Conservation (phyloP, 2,329 filamentous ascomycete genomes). For the Penicillium sp. region DNA sequence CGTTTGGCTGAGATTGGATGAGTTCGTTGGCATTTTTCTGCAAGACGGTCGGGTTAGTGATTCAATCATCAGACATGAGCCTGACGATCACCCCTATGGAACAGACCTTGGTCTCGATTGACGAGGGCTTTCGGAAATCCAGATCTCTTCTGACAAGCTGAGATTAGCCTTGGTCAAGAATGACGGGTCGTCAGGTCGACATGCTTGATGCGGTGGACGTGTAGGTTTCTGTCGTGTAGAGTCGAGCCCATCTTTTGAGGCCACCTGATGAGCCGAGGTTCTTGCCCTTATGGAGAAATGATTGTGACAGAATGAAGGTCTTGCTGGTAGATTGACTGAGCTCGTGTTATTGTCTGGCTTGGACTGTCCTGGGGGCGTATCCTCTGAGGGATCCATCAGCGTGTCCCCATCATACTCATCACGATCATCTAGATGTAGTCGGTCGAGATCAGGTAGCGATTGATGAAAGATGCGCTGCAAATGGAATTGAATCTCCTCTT, state of each 20-base stretch:
- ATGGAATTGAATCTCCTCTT: slow-evolving; percentile 31
- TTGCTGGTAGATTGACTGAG: background rate
- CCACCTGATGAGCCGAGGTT: no score
- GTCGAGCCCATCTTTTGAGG: no score
- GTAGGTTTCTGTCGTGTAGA: background rate
- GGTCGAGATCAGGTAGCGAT: slow-evolving; percentile 14
- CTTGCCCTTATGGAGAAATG: background rate
- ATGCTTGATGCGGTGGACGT: slow-evolving; percentile 1
- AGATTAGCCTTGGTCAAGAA: background rate
- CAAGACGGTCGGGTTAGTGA: slow-evolving; percentile 2
- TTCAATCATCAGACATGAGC: slow-evolving; percentile 1
- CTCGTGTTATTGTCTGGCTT: background rate
- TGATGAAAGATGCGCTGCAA: slow-evolving; percentile 22
- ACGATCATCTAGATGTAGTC: slow-evolving; percentile 13
- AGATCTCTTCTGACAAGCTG: background rate
- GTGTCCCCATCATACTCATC: slow-evolving; percentile 9
- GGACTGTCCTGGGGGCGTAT: slow-evolving; percentile 2
- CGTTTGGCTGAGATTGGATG: background rate
- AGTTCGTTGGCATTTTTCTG: slow-evolving; percentile 2
- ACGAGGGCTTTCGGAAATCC: background rate
- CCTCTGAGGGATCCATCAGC: background rate
- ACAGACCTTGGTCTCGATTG: slow-evolving; percentile 9
- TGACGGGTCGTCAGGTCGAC: slow-evolving; percentile 2
- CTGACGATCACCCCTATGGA: slow-evolving; percentile 2
- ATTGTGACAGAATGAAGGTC: slow-evolving; percentile 1